Percentiles rank a stretch among this genome's conserved stretches.
These are phyloP conservation scores for Sclerotinia minor DNA, from an alignment of 2,329 filamentous ascomycete species.

Conservation along the genomic window DNA sequence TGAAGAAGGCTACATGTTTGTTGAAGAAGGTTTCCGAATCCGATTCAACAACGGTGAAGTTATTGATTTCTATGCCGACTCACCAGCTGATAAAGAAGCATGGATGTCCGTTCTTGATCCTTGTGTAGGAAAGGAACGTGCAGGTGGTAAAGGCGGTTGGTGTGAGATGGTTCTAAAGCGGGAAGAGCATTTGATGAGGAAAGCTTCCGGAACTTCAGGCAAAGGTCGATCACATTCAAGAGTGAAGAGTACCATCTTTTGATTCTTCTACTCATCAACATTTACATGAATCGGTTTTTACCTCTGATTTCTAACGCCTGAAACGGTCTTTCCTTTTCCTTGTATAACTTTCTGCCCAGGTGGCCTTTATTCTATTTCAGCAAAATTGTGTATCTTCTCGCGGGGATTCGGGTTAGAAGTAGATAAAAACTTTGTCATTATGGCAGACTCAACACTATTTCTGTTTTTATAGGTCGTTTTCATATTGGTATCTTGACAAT, in stretches of 20 bases:
- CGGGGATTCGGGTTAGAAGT: slow-evolving; percentile 5
- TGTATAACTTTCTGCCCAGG: slow-evolving; percentile 24
- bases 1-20: slow-evolving; percentile 99
- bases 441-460: slow-evolving; percentile 18
- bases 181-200: slow-evolving; percentile 47
- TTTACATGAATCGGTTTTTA: neutral
- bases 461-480: slow-evolving; percentile 5
- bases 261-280: slow-evolving; percentile 7
- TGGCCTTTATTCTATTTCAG: slow-evolving; percentile 13
- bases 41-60: slow-evolving; percentile 97
- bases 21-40: slow-evolving; percentile 98
- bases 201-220: slow-evolving; percentile 32
- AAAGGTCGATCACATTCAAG: slow-evolving; percentile 36
- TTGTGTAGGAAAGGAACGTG: slow-evolving; percentile 51
- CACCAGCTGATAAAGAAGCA: slow-evolving; percentile 78
- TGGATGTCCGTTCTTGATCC: slow-evolving; percentile 93
- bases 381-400: slow-evolving; percentile 11
- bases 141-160: slow-evolving; percentile 61
- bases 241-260: slow-evolving; percentile 38
- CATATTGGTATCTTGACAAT: neutral
- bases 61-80: slow-evolving; percentile 83
- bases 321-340: slow-evolving; percentile 12
- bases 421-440: slow-evolving; percentile 15
- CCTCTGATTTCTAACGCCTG: neutral
- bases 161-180: slow-evolving; percentile 66